These are phyloP conservation scores for Dryas drummondii DNA, from an alignment of 306 rosid species.

Conservation along the genomic window DNA sequence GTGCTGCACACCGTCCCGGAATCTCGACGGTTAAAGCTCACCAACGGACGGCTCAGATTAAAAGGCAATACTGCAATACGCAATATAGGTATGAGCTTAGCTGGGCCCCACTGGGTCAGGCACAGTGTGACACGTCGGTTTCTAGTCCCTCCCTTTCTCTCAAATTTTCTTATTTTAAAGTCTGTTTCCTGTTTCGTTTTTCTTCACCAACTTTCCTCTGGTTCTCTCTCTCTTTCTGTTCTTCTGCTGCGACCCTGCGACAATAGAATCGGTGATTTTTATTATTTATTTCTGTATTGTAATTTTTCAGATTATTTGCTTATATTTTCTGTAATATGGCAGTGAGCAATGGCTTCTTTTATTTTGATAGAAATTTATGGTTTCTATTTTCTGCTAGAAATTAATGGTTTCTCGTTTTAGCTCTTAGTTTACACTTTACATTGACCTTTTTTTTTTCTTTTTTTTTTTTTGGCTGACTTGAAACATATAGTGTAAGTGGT, in stretches of 20 bases:
- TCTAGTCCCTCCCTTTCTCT: neutral
- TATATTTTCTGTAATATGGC: neutral
- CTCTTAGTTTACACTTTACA: too few species aligned
- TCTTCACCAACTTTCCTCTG: conserved; percentile 21
- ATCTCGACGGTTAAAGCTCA: conserved; percentile 21
- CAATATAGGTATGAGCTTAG: neutral
- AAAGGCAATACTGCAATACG: neutral
- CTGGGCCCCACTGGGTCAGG: conserved; percentile 33
- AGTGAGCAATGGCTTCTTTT: neutral
- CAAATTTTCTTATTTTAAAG: conserved; percentile 20
- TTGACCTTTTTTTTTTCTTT: too few species aligned
- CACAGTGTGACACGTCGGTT: conserved; percentile 18
- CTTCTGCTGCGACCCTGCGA: neutral
- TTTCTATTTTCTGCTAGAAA: neutral
- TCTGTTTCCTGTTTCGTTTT: neutral
- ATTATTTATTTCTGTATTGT: neutral
- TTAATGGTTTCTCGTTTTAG: too few species aligned
- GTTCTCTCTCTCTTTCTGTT: conserved; percentile 1
- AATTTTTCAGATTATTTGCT: neutral
- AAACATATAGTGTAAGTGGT: neutral
- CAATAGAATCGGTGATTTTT: neutral
- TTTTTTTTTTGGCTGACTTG: neutral
- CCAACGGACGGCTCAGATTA: conserved; percentile 18
- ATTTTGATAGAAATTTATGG: neutral
- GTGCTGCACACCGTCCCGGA: too few species aligned